These are phyloP conservation scores for Seiridium unicorne DNA, from an alignment of 2,329 filamentous ascomycete genomes.

Conservation along the genomic window DNA sequence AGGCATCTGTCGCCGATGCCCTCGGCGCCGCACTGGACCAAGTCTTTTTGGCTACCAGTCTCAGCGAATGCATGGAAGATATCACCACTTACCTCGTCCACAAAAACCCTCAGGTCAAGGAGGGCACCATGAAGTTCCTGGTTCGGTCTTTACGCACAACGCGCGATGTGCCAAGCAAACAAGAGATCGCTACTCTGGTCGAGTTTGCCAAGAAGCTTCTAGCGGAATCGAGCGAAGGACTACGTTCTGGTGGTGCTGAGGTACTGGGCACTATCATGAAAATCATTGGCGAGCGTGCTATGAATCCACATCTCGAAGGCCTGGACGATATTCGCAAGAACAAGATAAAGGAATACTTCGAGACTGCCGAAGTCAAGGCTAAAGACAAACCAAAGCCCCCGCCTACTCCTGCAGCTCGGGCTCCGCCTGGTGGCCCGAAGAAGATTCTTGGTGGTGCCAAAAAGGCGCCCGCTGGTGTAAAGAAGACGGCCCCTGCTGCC, in stretches of 20 bases:
- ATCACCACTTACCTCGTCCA: slow-evolving; percentile 80
- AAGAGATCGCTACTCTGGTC: slow-evolving; percentile 82
- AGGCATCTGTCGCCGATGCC: slow-evolving; percentile 82
- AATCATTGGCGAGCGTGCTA: slow-evolving; percentile 93
- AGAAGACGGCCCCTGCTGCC: slow-evolving; percentile 44
- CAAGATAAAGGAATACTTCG: slow-evolving; percentile 90
- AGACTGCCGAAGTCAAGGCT: slow-evolving; percentile 78
- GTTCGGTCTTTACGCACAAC: slow-evolving; percentile 83
- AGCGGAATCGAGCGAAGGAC: slow-evolving; percentile 80
- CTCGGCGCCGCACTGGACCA: slow-evolving; percentile 80
- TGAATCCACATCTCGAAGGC: slow-evolving; percentile 88
- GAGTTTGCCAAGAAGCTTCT: slow-evolving; percentile 87
- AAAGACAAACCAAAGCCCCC: slow-evolving; percentile 90
- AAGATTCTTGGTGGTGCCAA: slow-evolving; percentile 31
- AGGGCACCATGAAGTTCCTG: slow-evolving; percentile 92
- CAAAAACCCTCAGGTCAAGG: slow-evolving; percentile 98
- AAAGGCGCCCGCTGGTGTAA: slow-evolving; percentile 50
- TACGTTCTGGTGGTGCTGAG: slow-evolving; percentile 88
- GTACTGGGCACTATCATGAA: slow-evolving; percentile 96
- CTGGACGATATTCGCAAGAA: slow-evolving; percentile 93
- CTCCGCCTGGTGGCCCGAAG: slow-evolving; percentile 39
- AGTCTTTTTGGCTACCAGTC: slow-evolving; percentile 61
- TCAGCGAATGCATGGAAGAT: slow-evolving; percentile 89
- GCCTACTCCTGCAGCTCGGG: slow-evolving; percentile 56
- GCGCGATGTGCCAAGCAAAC: slow-evolving; percentile 76